phyloP scores from a whole-genome alignment of 805 yeast genomes.

The Ogataea salicorniae region DNA sequence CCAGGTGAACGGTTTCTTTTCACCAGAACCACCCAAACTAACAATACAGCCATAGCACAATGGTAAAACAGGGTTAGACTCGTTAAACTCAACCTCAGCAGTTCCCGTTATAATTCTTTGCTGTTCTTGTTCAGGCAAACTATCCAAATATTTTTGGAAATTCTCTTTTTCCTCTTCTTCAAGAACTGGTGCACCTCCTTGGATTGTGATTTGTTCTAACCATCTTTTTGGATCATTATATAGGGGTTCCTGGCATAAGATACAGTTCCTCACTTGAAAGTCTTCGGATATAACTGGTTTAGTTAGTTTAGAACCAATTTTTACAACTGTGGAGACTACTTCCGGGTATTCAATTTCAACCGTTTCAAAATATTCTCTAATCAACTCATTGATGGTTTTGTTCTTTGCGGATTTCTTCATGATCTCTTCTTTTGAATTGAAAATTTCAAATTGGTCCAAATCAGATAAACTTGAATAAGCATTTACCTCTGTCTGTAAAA shows the following conservation, averaged over 20 bases:
- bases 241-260: constrained; percentile 50
- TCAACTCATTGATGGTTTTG: constrained; percentile 77
- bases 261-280: constrained; percentile 35
- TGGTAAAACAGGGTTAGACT: constrained; percentile 19
- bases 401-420: constrained; percentile 50
- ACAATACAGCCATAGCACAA: constrained; percentile 78
- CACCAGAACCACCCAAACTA: constrained; percentile 43
- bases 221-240: constrained; percentile 58
- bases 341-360: constrained; percentile 81
- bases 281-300: constrained; percentile 32
- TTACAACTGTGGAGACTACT: constrained; percentile 86
- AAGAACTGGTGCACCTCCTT: constrained; percentile 44
- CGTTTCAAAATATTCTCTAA: constrained; percentile 62
- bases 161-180: constrained; percentile 37
- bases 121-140: background rate
- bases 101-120: background rate
- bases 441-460: constrained; percentile 31
- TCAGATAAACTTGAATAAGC: constrained; percentile 44
- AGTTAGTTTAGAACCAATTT: constrained; percentile 75
- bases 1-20: constrained; percentile 26
- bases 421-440: constrained; percentile 13
- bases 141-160: constrained; percentile 17
- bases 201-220: constrained; percentile 66
- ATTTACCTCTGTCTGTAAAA: constrained; percentile 61
- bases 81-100: background rate